phyloP scores from a whole-genome alignment of 257 asterid genomes.

The Ophiorrhiza pumila region DNA sequence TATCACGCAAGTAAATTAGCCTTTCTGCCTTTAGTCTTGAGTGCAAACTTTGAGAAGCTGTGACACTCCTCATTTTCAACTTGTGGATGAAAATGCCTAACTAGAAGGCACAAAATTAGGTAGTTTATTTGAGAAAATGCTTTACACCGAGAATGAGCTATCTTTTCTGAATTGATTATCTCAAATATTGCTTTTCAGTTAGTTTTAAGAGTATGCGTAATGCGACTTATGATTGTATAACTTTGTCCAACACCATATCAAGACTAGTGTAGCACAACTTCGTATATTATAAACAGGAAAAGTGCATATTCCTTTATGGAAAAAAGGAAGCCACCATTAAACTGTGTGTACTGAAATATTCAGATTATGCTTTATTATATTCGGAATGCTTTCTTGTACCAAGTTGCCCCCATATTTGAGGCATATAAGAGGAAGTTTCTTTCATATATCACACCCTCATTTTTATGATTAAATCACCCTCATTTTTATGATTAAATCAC shows the following conservation, averaged over 20 bases:
- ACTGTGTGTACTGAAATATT: too few relatives aligned
- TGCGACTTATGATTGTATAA: neutral
- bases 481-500: neutral
- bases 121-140: neutral
- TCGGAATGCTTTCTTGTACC: neutral
- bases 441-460: neutral
- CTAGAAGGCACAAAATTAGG: neutral
- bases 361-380: neutral
- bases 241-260: neutral
- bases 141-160: neutral
- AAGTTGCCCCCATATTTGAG: neutral
- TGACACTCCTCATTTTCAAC: neutral
- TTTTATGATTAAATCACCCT: neutral
- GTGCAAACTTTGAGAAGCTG: neutral
- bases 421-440: neutral
- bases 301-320: slow-evolving; percentile 1
- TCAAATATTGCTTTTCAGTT: neutral
- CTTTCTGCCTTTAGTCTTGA: neutral
- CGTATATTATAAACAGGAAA: neutral
- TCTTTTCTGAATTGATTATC: neutral
- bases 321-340: too few relatives aligned
- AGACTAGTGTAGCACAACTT: neutral
- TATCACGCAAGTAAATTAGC: neutral
- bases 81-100: neutral
- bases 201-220: neutral